Evolutionary conservation across 2,329 filamentous ascomycete species (phyloP), one percentile per base, ranked within the genome.

Genomic region (Scedosporium minutisporum): DNA sequence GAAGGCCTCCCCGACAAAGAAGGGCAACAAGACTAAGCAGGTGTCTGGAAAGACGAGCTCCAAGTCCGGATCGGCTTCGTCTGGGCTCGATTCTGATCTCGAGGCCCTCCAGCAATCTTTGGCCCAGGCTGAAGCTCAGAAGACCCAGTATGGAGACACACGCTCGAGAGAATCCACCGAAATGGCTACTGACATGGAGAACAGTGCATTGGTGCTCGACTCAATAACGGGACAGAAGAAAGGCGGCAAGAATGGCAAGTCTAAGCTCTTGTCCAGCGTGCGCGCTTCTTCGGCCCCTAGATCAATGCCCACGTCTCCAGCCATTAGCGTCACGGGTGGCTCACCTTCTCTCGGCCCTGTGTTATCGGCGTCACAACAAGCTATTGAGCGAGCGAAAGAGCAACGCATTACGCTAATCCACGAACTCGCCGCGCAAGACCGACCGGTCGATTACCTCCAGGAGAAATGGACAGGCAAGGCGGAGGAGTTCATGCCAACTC

Each of bases 331-430:
- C n/a, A 71, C 79, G 10, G 76, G 76, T 23, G 76, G 76, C 16
- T 87, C 85, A 2, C 84, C 84, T 0, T 76, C 78, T 2, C 70
- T 80, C 12, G 80, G 78, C 3, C 78, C 81, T 1, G 76, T 76
- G 9, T 74, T 79, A 25, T 79, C 79, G 10, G 76, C 81, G 18
- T 80, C 82, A 1, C 78, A 84, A 64, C 78, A 82, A 65, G 72
- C 78, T 38, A 69, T 80, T 42, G 80, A 83, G 67, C 76, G 80
- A 66, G 79, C 80, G 48, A 84, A 84, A 70, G 81, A 80, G 60
- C 78, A 79, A 64, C 77, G 79, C 68, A 76, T 72, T 63, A 75
- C 80, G 25, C 74, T 88, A 21, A 82, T 88, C 29, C 85, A 88
- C 69, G 81, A 86, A 66, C 73, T 88, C 21, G 85, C 85, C 38